Base-by-base conservation (phyloP, 306 rosid species). In the Malus sylvestris region DNA sequence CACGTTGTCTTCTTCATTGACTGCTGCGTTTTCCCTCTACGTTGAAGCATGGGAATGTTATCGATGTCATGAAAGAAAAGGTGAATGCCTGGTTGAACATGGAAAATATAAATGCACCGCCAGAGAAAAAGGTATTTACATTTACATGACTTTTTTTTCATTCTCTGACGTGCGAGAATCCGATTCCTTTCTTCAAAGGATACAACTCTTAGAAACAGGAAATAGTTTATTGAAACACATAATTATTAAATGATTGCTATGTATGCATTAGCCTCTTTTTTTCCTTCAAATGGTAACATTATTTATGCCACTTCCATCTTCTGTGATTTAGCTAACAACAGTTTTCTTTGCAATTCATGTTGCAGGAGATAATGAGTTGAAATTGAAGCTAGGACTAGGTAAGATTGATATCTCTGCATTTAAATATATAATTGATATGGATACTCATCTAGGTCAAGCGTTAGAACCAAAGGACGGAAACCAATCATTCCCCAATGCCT, bases 331-430 rank as follows among this genome's bases (percentile, higher is more conserved):
- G 19, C 65, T 59, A 20, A 83, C 83, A 33, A 3, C 10, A 23
- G 18, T 35, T 46, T 55, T 78, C 29, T 66, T 78, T 79, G n/a
- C 20, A 11, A 9, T 45, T 78, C 13, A 33, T 10, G 64, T 52
- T 80, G 78, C 87, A 87, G 86, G 22, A 71, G 18, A 42, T 1
- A 32, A 11, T 6, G 29, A 1, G 16, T 20, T 10, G 57, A 2
- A 8, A 30, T 35, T 57, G 57, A 68, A 70, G 87, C 67, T 85
- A 23, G 81, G 79, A 65, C 53, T 89, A 80, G 91, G 97, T 89
- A 86, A 78, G 68, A 60, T 49, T 2, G 45, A 61, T 18, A 60
- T 42, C 68, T 29, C 61, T 1, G 0, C 6, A 33, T 14, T 30
- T 27, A n/a, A 44, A 46, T 18, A 29, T 22, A 0, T 30, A 23